Evolutionary conservation across 441 rosid genomes (phyloP).

Genomic region (Populus trichocarpa): DNA sequence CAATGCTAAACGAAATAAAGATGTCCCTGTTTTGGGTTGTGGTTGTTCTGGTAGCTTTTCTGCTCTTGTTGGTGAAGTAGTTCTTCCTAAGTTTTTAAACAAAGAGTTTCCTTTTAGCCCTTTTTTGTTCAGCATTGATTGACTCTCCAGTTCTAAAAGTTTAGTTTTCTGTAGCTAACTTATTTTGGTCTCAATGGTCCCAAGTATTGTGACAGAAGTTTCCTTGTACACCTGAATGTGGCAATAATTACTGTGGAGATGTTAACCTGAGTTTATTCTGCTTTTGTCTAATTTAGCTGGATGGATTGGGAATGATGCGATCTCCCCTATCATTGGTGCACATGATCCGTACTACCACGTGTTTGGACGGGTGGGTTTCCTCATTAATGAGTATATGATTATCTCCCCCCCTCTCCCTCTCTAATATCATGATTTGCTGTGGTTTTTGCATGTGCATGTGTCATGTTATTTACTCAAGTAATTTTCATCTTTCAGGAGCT

Average conservation of each 20-base stretch:
- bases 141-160: background rate
- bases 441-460: background rate
- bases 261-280: slow-evolving; percentile 13
- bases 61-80: background rate
- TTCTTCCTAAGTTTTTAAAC: background rate
- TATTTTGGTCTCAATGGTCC: background rate
- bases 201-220: slow-evolving; percentile 1
- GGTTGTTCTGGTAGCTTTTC: background rate
- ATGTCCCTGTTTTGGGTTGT: background rate
- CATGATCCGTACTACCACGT: slow-evolving; percentile 76
- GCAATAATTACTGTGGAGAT: slow-evolving; percentile 1
- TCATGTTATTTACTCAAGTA: slow-evolving; percentile 7
- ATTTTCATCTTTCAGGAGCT: slow-evolving; percentile 62
- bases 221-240: slow-evolving; percentile 6
- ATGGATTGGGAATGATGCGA: slow-evolving; percentile 80
- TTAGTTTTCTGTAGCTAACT: background rate
- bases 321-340: slow-evolving; percentile 71
- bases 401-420: no score
- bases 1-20: background rate
- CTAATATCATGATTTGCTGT: background rate
- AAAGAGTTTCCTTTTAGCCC: background rate
- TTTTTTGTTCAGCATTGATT: background rate
- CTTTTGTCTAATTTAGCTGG: slow-evolving; percentile 46
- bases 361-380: slow-evolving; percentile 64
- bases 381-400: background rate